Conservation (phyloP, 345 rosid species). For the Hibiscus mutabilis region DNA sequence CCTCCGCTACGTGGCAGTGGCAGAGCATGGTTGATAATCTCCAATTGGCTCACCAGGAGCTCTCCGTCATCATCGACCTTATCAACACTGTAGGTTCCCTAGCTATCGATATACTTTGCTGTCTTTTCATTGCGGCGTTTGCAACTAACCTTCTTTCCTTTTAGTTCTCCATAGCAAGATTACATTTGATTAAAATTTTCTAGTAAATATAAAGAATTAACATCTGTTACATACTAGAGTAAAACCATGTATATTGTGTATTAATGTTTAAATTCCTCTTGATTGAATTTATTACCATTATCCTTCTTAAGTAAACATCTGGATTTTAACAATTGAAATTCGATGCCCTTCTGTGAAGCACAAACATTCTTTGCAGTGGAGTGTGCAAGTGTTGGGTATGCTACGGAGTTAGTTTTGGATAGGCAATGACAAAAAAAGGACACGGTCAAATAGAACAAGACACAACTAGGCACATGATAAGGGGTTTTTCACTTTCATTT, state of each 20-base stretch:
- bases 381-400: too few relatives aligned
- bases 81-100: conserved; percentile 66
- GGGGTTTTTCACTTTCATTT: neutral
- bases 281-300: neutral
- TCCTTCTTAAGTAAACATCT: neutral
- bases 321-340: neutral
- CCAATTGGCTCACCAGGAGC: conserved; percentile 91
- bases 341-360: too few relatives aligned
- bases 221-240: neutral
- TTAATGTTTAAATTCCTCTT: neutral
- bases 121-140: neutral
- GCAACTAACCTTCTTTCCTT: neutral
- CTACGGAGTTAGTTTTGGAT: too few relatives aligned
- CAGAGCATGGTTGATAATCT: conserved; percentile 90
- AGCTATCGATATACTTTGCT: neutral
- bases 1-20: conserved; percentile 64
- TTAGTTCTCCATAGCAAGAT: neutral
- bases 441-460: neutral
- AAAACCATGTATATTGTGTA: neutral
- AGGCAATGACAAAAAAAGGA: too few relatives aligned
- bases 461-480: neutral
- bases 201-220: neutral
- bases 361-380: too few relatives aligned
- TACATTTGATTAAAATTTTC: neutral
- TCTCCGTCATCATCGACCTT: conserved; percentile 78